Conservation (phyloP, 2,329 filamentous ascomycete species). For the Fusarium verrucosum region DNA sequence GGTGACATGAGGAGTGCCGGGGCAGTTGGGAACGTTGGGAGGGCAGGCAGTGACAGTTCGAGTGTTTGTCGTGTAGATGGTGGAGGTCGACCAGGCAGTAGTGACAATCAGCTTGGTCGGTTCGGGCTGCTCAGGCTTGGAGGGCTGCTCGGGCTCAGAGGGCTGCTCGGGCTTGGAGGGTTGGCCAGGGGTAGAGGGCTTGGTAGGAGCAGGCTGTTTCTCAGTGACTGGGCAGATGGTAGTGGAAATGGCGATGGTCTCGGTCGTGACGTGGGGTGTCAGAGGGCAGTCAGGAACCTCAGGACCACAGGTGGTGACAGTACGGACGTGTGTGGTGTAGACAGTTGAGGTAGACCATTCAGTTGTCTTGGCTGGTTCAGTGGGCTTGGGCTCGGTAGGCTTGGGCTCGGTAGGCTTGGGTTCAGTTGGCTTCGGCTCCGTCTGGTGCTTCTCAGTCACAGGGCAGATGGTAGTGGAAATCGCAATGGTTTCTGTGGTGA, state of each 20-base stretch:
- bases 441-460: constrained; percentile 11
- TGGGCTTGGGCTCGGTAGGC: constrained; percentile 6
- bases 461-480: constrained; percentile 30
- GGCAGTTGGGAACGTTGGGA: constrained; percentile 1
- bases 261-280: neutral
- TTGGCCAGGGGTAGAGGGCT: too few species aligned
- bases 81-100: constrained; percentile 22
- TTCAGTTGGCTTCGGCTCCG: neutral
- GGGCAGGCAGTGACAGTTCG: constrained; percentile 32
- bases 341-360: constrained; percentile 15
- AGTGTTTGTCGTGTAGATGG: constrained; percentile 31
- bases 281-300: neutral
- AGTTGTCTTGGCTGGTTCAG: neutral
- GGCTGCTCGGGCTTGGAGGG: too few species aligned
- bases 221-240: constrained; percentile 25
- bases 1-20: constrained; percentile 1
- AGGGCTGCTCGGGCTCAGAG: too few species aligned
- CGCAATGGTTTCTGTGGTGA: constrained; percentile 11
- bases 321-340: constrained; percentile 33
- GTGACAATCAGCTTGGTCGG: constrained; percentile 13
- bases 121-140: neutral
- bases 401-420: neutral
- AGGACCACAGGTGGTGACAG: constrained; percentile 24
- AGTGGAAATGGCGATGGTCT: constrained; percentile 28
- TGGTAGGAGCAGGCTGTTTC: too few species aligned